phyloP scores from a whole-genome alignment of 352 stramenopile species.

The Globisporangium polare region DNA sequence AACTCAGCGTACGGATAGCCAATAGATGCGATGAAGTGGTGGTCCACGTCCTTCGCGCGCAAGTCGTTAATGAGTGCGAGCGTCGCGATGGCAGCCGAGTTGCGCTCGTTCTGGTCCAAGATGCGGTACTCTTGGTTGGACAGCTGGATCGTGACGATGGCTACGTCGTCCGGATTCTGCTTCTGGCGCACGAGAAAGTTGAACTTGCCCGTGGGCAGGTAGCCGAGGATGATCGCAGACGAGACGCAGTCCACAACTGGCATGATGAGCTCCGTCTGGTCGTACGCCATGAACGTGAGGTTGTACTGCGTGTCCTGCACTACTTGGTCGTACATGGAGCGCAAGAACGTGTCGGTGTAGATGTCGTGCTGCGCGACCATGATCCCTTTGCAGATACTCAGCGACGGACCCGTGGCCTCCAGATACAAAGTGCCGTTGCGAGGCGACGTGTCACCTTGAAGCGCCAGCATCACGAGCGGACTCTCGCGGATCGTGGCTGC shows the following conservation, averaged over 20 bases:
- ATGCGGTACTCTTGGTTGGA: slow-evolving; percentile 33
- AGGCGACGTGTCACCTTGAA: slow-evolving; percentile 27
- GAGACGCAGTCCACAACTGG: slow-evolving; percentile 41
- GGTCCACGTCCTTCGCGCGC: slow-evolving; percentile 16
- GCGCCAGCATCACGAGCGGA: slow-evolving; percentile 19
- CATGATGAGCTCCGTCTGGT: slow-evolving; percentile 33
- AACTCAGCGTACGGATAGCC: slow-evolving; percentile 32
- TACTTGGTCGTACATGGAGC: slow-evolving; percentile 19
- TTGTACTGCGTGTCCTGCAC: slow-evolving; percentile 29
- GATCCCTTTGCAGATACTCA: slow-evolving; percentile 3
- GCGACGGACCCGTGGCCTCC: slow-evolving; percentile 17
- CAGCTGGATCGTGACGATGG: slow-evolving; percentile 23
- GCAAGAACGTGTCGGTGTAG: slow-evolving; percentile 37
- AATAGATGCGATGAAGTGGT: slow-evolving; percentile 24
- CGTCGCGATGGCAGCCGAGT: slow-evolving; percentile 22
- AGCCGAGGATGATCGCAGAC: slow-evolving; percentile 16
- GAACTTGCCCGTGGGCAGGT: slow-evolving; percentile 18
- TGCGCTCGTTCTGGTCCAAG: slow-evolving; percentile 15
- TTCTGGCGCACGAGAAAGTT: slow-evolving; percentile 29
- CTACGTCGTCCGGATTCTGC: slow-evolving; percentile 14
- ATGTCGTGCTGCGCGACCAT: slow-evolving; percentile 7
- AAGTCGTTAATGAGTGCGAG: slow-evolving; percentile 27
- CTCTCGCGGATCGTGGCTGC: slow-evolving; percentile 26
- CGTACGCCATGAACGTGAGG: slow-evolving; percentile 19
- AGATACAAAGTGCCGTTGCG: slow-evolving; percentile 34